phyloP scores from a whole-genome alignment of 768 basidiomycete species.

The Clathrus columnatus region DNA sequence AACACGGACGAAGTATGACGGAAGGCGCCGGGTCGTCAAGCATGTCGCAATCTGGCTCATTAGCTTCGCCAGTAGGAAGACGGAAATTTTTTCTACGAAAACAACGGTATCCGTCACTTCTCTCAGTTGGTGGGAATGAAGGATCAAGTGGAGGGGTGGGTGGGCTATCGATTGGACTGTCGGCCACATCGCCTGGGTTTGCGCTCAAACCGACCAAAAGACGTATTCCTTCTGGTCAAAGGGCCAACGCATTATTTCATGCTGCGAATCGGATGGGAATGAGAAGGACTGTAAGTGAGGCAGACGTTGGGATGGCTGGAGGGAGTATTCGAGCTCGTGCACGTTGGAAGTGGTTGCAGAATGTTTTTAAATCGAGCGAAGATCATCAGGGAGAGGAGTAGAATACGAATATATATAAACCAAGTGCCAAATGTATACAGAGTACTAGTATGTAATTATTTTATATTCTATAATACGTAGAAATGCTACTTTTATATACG shows the following conservation, averaged over 20 bases:
- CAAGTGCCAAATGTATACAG: too few relatives aligned
- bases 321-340: conserved; percentile 1
- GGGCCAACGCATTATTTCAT: conserved; percentile 11
- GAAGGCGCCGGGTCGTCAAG: not conserved
- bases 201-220: conserved; percentile 50
- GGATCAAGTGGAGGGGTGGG: conserved; percentile 8
- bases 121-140: not conserved
- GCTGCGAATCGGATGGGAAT: conserved; percentile 19
- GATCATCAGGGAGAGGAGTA: not conserved
- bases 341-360: conserved; percentile 24
- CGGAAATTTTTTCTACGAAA: conserved; percentile 1
- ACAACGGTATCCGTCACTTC: conserved; percentile 17
- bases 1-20: not conserved
- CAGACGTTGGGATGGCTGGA: conserved; percentile 23
- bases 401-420: not conserved
- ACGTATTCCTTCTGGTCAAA: conserved; percentile 24
- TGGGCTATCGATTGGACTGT: conserved; percentile 69
- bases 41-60: not conserved
- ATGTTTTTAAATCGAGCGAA: conserved; percentile 8
- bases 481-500: too few relatives aligned
- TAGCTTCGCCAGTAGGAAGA: not conserved
- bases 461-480: too few relatives aligned
- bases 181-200: conserved; percentile 72
- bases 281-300: conserved; percentile 47
- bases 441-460: not conserved